These are phyloP conservation scores for Meripilus lineatus DNA, from an alignment of 1,284 basidiomycete species.

Conservation along the genomic window DNA sequence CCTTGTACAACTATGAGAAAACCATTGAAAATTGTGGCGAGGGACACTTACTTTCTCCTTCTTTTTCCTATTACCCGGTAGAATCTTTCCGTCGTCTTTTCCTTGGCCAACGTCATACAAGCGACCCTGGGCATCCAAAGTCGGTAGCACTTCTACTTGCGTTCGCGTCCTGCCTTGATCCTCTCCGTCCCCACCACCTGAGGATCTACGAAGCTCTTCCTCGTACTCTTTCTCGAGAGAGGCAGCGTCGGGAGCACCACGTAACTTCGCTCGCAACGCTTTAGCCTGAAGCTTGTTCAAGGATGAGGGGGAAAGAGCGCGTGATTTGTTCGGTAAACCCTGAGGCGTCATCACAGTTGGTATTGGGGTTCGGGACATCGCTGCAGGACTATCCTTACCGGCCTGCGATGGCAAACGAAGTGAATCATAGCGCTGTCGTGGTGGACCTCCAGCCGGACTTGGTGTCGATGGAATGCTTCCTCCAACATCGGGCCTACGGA, in stretches of 20 bases:
- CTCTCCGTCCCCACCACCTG: slow-evolving; percentile 27
- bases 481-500: slow-evolving; percentile 70
- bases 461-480: slow-evolving; percentile 54
- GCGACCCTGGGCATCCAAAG: slow-evolving; percentile 80
- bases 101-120: slow-evolving; percentile 90
- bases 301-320: slow-evolving; percentile 65
- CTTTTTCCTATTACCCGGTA: slow-evolving; percentile 70
- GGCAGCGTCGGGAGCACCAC: slow-evolving; percentile 68
- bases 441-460: slow-evolving; percentile 36
- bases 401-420: slow-evolving; percentile 38
- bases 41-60: slow-evolving; percentile 60
- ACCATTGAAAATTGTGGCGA: neutral
- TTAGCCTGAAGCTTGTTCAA: slow-evolving; percentile 93
- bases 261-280: slow-evolving; percentile 87
- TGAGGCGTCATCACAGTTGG: slow-evolving; percentile 84
- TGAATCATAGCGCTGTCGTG: slow-evolving; percentile 50
- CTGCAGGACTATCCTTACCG: slow-evolving; percentile 20
- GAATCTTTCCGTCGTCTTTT: slow-evolving; percentile 41
- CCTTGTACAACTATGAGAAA: slow-evolving; percentile 34
- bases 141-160: slow-evolving; percentile 82
- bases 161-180: slow-evolving; percentile 46
- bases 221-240: slow-evolving; percentile 85
- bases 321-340: slow-evolving; percentile 27
- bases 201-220: slow-evolving; percentile 45
- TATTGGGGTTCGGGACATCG: slow-evolving; percentile 72